Evolutionary conservation across 768 basidiomycete species (phyloP).

Genomic region (Kwoniella pini): DNA sequence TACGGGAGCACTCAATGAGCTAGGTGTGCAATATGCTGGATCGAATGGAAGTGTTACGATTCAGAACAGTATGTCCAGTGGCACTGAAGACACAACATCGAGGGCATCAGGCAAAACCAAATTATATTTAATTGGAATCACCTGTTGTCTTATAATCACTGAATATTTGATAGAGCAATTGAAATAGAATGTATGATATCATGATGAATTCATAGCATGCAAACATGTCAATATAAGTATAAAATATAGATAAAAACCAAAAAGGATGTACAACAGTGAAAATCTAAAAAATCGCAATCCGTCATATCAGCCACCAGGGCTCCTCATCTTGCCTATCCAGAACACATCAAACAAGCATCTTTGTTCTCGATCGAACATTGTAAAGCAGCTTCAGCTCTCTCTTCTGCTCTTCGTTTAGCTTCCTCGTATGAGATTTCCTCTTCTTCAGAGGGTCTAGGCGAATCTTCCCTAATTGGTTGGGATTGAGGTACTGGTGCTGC

Average conservation of each 20-base stretch:
- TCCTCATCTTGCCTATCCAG: conserved; percentile 32
- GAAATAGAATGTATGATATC: neutral
- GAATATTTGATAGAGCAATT: no score
- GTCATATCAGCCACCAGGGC: neutral
- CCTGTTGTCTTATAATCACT: no score
- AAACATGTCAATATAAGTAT: conserved; percentile 4
- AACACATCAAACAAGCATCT: conserved; percentile 53
- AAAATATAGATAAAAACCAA: neutral
- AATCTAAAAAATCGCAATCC: neutral
- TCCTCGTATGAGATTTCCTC: conserved; percentile 54
- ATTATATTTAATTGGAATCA: no score
- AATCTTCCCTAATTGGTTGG: conserved; percentile 10
- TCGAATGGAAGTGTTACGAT: conserved; percentile 24
- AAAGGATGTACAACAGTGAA: neutral
- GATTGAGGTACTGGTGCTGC: conserved; percentile 12
- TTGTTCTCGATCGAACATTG: conserved; percentile 55
- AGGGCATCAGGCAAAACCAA: no score
- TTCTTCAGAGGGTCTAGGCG: conserved; percentile 45
- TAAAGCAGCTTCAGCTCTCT: conserved; percentile 54
- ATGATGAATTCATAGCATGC: conserved; percentile 6
- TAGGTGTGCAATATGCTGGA: conserved; percentile 32
- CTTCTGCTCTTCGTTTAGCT: conserved; percentile 53
- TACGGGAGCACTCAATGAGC: conserved; percentile 27
- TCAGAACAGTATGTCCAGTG: no score
- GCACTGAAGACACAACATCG: no score